Base-by-base conservation (phyloP, 257 asterid species). In the Datura wrightii region DNA sequence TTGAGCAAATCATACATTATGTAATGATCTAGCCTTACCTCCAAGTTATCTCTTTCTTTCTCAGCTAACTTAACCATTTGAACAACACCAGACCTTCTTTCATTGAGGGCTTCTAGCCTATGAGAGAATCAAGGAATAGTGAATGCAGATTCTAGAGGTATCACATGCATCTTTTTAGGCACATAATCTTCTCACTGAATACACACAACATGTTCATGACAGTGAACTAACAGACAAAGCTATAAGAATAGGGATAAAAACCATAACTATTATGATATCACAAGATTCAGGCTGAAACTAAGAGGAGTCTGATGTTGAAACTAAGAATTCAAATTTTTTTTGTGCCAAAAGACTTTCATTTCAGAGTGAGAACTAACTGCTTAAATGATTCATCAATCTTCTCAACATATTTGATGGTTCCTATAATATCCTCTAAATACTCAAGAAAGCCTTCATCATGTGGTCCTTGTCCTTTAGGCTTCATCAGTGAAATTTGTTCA, bases 381-480 rank as follows among this genome's bases (percentile, higher is more conserved):
- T 95, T 95, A 79, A 86, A 93, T 50, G 98, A 91, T 83, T 95
- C 99, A 46, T 97, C 99, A 86, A 97, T 97, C 90, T 91, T 95
- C 89, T 95, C 98, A 1, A 97, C 98, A 66, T 95, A 97, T 93
- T 93, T 95, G 92, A 93, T 88, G 71, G 99, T 97, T 88, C 99
- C 98, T 85, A 97, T 95, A 80, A 97, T 97, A 88, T 97, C 99
- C 92, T 97, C 98, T 13, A 97, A 95, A 89, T 97, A 97, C 91
- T 97, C 99, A 8, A 95, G 98, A 90, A 97, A 97, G 59, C 99
- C 98, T 88, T 97, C 99, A 87, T 97, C 99, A 79, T 97, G 99
- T 74, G 99, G 94, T 39, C 99, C 99, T 85, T 95, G 98, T 86
- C 96, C 97, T 90, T 92, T 97, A 54, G 99, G 98, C 90, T 94